Conservation (phyloP, 1,284 basidiomycete genomes). For the Clitocybe nebularis region DNA sequence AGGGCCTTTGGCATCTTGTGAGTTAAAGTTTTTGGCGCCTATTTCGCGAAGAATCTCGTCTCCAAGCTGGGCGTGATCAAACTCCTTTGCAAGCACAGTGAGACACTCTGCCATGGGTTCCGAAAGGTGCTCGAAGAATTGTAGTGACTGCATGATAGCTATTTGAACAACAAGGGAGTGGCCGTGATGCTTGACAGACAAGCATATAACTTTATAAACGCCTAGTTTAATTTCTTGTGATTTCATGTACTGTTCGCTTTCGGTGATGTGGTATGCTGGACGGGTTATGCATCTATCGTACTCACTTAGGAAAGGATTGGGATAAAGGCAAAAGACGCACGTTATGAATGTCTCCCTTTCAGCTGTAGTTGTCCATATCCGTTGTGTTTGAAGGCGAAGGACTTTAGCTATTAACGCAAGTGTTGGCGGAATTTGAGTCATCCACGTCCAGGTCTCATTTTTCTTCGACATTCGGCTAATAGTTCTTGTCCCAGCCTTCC, state of each 20-base stretch:
- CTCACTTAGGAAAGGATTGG: conserved; percentile 1
- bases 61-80: conserved; percentile 84
- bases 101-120: conserved; percentile 94
- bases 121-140: conserved; percentile 92
- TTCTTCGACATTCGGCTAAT: conserved; percentile 37
- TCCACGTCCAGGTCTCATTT: conserved; percentile 68
- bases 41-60: conserved; percentile 91
- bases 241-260: conserved; percentile 90
- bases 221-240: conserved; percentile 63
- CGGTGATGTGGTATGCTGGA: conserved; percentile 83
- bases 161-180: conserved; percentile 86
- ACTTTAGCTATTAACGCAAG: conserved; percentile 71
- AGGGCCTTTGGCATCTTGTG: conserved; percentile 86
- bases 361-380: conserved; percentile 84
- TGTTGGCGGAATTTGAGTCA: conserved; percentile 67
- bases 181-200: conserved; percentile 88
- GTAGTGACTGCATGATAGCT: conserved; percentile 86
- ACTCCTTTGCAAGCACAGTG: conserved; percentile 77
- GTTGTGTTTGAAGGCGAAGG: conserved; percentile 70
- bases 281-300: conserved; percentile 74
- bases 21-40: conserved; percentile 72
- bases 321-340: conserved; percentile 38
- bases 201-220: conserved; percentile 87
- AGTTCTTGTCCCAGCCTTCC: conserved; percentile 43
- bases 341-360: conserved; percentile 83